A percentile compares a stretch with the other conserved stretches of the same genome.
These are phyloP conservation scores for Colletotrichum costaricense DNA, from an alignment of 2,329 filamentous ascomycete genomes.

Conservation along the genomic window DNA sequence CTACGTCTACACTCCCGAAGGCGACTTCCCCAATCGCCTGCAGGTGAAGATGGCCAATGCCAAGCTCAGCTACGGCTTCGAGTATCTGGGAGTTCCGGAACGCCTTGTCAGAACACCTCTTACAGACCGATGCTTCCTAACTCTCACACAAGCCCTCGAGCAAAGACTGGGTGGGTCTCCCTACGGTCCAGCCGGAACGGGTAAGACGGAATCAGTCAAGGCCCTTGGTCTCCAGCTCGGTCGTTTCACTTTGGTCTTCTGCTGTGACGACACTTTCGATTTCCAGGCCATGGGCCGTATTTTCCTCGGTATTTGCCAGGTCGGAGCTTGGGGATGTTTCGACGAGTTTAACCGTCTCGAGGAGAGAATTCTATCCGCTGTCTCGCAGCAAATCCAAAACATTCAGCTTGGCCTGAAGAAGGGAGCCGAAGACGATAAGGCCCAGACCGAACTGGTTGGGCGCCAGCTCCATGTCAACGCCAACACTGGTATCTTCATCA, in stretches of 20 bases:
- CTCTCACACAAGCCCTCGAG: conserved; percentile 93
- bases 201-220: conserved; percentile 99
- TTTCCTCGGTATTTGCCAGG: conserved; percentile 98
- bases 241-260: conserved; percentile 98
- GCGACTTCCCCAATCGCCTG: conserved; percentile 84
- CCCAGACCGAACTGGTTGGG: conserved; percentile 94
- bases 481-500: conserved; percentile 99
- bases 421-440: conserved; percentile 81
- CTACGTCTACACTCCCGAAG: conserved; percentile 86
- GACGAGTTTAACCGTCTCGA: conserved; percentile 99
- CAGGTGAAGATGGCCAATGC: conserved; percentile 98
- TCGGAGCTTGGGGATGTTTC: conserved; percentile 99
- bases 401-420: conserved; percentile 96
- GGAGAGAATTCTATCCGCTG: conserved; percentile 95
- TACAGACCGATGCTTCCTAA: conserved; percentile 98
- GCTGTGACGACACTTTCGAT: conserved; percentile 99
- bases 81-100: conserved; percentile 96
- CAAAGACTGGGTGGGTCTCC: conserved; percentile 96
- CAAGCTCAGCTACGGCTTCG: conserved; percentile 94
- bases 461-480: conserved; percentile 89
- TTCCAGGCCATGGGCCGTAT: conserved; percentile 99
- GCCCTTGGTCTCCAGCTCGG: conserved; percentile 95
- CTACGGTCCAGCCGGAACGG: conserved; percentile 96
- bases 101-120: conserved; percentile 95
- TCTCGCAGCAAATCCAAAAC: conserved; percentile 99